These are phyloP conservation scores for Diplodia scrobiculata DNA, from an alignment of 2,329 filamentous ascomycete species.

Conservation along the genomic window DNA sequence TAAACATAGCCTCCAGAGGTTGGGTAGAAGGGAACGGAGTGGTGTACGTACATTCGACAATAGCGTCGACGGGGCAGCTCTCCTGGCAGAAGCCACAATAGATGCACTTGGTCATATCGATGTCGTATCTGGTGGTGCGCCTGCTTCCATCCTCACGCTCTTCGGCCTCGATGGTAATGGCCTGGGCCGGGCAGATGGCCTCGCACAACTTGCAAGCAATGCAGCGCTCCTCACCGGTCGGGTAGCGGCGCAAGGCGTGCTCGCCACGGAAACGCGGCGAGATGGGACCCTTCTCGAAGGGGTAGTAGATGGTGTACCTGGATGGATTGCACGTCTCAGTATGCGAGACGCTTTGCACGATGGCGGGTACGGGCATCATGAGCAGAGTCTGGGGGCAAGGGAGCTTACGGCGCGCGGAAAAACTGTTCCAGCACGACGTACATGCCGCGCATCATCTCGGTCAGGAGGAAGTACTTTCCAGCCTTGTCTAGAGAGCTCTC, in stretches of 20 bases:
- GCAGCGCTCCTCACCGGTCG: slow-evolving; percentile 96
- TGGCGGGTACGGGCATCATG: not conserved
- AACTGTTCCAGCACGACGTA: slow-evolving; percentile 97
- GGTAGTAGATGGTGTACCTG: slow-evolving; percentile 98
- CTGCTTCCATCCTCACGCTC: slow-evolving; percentile 94
- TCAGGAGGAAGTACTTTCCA: slow-evolving; percentile 91
- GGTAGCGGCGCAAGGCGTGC: slow-evolving; percentile 93
- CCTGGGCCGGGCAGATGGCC: slow-evolving; percentile 95
- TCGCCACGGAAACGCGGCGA: slow-evolving; percentile 97
- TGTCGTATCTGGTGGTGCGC: slow-evolving; percentile 95
- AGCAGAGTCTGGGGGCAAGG: not conserved
- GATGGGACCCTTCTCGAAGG: slow-evolving; percentile 98
- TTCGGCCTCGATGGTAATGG: slow-evolving; percentile 98
- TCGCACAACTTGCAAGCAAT: slow-evolving; percentile 99
- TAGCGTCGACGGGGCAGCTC: slow-evolving; percentile 96
- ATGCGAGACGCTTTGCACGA: not conserved
- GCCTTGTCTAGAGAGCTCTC: slow-evolving; percentile 79
- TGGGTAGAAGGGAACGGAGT: not conserved
- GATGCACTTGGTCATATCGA: slow-evolving; percentile 99
- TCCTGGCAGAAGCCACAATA: slow-evolving; percentile 99
- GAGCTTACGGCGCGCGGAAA: slow-evolving; percentile 92
- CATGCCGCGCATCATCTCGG: slow-evolving; percentile 97
- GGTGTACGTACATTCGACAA: slow-evolving; percentile 65
- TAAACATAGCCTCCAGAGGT: not conserved
- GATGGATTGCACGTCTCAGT: slow-evolving; percentile 10